phyloP scores from a whole-genome alignment of 1,139 yeast genomes.

The Candida pseudocylindracea region DNA sequence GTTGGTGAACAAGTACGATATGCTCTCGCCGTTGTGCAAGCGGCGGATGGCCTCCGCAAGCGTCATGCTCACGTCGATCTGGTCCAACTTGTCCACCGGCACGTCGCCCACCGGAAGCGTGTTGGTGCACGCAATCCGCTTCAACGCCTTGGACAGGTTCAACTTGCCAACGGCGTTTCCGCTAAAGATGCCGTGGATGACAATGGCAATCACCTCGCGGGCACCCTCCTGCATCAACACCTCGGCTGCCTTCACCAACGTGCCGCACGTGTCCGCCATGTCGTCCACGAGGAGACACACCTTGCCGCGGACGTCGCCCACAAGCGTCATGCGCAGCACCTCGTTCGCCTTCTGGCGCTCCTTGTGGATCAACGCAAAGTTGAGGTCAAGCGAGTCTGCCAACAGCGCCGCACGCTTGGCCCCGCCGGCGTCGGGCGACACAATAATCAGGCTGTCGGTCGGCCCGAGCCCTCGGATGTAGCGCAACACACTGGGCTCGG shows the following conservation, averaged over 20 bases:
- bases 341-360: constrained; percentile 78
- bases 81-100: constrained; percentile 28
- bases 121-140: constrained; percentile 78
- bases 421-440: constrained; percentile 84
- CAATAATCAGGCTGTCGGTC: constrained; percentile 50
- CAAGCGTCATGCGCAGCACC: constrained; percentile 60
- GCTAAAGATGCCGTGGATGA: constrained; percentile 83
- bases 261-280: constrained; percentile 81
- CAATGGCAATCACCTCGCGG: constrained; percentile 59
- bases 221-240: constrained; percentile 89
- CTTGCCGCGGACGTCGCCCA: constrained; percentile 73
- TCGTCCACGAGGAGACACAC: constrained; percentile 84
- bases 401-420: constrained; percentile 89
- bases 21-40: constrained; percentile 92
- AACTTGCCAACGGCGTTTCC: constrained; percentile 77
- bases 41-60: constrained; percentile 91
- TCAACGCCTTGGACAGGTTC: constrained; percentile 37
- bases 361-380: constrained; percentile 90
- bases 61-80: constrained; percentile 68
- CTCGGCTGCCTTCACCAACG: constrained; percentile 82
- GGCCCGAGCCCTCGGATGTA: constrained; percentile 29
- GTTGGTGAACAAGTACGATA: constrained; percentile 81
- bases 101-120: constrained; percentile 64
- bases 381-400: constrained; percentile 76
- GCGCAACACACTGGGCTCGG: constrained; percentile 55